Evolutionary conservation across 257 asterid genomes (phyloP), one percentile per base, ranked within the genome.

Genomic region (Solanum pinnatisectum): DNA sequence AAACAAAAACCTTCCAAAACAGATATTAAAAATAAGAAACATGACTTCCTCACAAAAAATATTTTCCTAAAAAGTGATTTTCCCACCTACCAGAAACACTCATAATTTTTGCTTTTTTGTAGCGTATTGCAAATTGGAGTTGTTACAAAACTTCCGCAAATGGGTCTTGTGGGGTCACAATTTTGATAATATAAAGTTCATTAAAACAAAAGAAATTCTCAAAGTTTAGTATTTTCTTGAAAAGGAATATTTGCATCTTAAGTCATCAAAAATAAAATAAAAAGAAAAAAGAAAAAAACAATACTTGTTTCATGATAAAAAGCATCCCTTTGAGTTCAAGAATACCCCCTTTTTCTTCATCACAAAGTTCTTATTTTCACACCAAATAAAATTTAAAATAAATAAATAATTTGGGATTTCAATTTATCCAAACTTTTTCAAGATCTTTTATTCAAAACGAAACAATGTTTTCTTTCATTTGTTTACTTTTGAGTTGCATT

Each of bases 281-380:
- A 16, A 52, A 52, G 0, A 52, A 52, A 3, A 52, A 52, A n/a
- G n/a, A n/a, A 52, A 2, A 79, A 84, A 76, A 15, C 32, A 25
- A 3, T 46, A 44, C 84, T 79, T 71, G 25, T 88, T 82, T 8
- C 85, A 76, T 56, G 90, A 87, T 81, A 83, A 77, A 86, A 86
- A 86, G 93, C 88, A 91, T 92, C 30, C 71, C 93, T 94, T 92
- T 88, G 81, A 87, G 30, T 81, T 79, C 84, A 94, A 92, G 95
- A 87, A 88, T 88, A 33, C 90, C 86, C 81, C 39, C 30, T 79
- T 44, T 86, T 82, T 85, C 85, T 63, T 67, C 3, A n/a, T 46
- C 74, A 20, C 84, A 82, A 82, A 77, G 44, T 86, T 49, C 33
- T 4, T 37, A 9, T 35, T 33, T 52, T 76, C 12, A 18, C 32